Conservation (phyloP, 257 asterid species). For the Capsicum rhomboideum region DNA sequence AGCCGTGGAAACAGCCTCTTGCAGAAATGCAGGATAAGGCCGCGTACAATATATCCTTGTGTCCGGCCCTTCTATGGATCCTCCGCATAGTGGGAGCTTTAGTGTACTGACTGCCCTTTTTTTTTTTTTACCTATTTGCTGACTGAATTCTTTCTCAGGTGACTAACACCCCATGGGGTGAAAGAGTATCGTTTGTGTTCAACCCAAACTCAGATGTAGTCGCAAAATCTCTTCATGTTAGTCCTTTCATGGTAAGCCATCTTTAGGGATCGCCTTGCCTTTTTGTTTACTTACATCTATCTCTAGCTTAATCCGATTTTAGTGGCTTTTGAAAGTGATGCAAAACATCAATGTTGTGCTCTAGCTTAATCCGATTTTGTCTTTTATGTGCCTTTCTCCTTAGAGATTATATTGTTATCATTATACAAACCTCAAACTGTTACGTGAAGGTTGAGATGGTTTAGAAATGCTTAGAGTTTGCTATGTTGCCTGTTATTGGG, state of each 20-base stretch:
- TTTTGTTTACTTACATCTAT: not conserved
- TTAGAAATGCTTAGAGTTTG: not conserved
- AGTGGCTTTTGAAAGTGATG: not conserved
- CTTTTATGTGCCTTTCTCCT: not conserved
- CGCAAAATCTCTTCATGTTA: conserved; percentile 95
- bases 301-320: not conserved
- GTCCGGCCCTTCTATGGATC: too few relatives aligned
- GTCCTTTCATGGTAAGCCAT: conserved; percentile 84
- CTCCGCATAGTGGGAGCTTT: too few relatives aligned
- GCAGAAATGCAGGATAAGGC: too few relatives aligned
- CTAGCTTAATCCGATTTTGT: too few relatives aligned
- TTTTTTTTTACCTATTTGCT: not conserved
- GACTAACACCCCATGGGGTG: conserved; percentile 98
- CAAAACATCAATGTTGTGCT: not conserved
- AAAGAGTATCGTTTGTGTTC: conserved; percentile 75
- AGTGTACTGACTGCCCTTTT: too few relatives aligned
- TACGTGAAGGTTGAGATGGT: not conserved
- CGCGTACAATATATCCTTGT: too few relatives aligned
- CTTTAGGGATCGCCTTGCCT: not conserved
- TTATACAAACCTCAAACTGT: not conserved
- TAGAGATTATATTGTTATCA: not conserved
- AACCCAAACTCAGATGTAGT: conserved; percentile 75
- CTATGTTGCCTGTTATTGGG: not conserved
- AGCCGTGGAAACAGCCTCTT: too few relatives aligned
- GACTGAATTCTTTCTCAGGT: conserved; percentile 41